Conservation (phyloP, 352 stramenopile genomes). For the Blastocystis hominis region DNA sequence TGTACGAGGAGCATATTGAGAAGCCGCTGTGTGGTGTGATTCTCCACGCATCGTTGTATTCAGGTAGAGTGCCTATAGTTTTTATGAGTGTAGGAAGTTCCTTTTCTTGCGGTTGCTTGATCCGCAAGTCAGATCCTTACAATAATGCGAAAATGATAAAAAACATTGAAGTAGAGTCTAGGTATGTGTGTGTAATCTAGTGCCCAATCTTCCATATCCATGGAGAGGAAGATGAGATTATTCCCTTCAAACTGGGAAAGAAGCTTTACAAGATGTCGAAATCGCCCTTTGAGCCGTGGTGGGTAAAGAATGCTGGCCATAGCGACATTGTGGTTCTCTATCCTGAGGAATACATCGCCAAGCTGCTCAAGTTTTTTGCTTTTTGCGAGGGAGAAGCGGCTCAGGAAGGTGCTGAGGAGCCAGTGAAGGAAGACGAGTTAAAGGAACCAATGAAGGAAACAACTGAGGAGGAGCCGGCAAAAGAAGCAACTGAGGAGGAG, state of each 20-base stretch:
- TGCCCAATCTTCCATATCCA: conserved; percentile 50
- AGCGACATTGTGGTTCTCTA: background rate
- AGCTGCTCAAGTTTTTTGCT: background rate
- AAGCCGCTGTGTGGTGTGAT: background rate
- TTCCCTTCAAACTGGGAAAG: background rate
- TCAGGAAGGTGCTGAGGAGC: background rate
- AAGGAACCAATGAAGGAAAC: no score
- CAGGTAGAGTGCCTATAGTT: background rate
- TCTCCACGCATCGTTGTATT: conserved; percentile 28
- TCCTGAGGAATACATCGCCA: background rate
- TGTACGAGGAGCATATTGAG: background rate
- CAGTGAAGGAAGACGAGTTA: no score
- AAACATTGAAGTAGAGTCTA: background rate
- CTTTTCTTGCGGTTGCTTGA: conserved; percentile 40
- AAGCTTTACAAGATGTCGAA: conserved; percentile 21
- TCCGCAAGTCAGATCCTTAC: background rate
- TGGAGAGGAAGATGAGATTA: conserved; percentile 1
- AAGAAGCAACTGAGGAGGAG: no score
- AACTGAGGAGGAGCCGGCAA: no score
- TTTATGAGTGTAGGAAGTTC: background rate
- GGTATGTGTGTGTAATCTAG: background rate
- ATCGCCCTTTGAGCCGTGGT: conserved; percentile 36
- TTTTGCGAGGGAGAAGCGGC: conserved; percentile 2
- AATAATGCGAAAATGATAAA: conserved; percentile 33
- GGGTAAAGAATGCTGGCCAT: background rate